Evolutionary conservation across 139 green algal species (phyloP), one percentile per base, ranked within the genome.

Genomic region (Edaphochlamys debaryana): DNA sequence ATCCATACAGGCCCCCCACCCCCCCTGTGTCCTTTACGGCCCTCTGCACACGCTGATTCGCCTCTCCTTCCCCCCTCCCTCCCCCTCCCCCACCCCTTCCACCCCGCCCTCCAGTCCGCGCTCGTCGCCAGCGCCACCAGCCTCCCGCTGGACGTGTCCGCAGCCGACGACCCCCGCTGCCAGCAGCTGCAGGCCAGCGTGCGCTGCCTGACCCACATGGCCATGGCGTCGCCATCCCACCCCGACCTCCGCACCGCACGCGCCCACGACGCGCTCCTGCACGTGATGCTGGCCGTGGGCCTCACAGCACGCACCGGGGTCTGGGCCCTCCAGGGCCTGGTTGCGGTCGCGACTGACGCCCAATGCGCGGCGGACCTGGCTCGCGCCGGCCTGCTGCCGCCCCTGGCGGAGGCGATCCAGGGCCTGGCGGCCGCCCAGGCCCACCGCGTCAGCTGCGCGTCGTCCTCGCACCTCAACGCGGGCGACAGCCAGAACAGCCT

Each of bases 251-350:
- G 42, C 42, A 29, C 40, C 11, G 75, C 75, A 3, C 75, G 75
- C 30, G 45, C 62, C 38, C 75, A 71, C n/a, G 75, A 81, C 60
- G 75, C 62, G 40, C 75, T 81, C 60, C 60, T 71, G 75, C 30
- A 42, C 15, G 75, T 81, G 60, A 60, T 81, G 29, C 75, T 81
- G 56, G 60, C 30, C 3, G 19, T 62, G 1, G 75, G 75, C 13
- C 60, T 81, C 36, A 58, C 40, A 19, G 60, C 48, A 22, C 11
- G 41, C 17, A 40, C 75, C 20, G 75, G 75, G 5, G 69, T 66
- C 60, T 73, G 22, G 5, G 38, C 5, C 22, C 25, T 4, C 20
- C 72, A 79, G 74, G 74, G 58, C 4, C 60, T 80, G 22, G 70
- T 56, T 27, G 74, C 74, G 17, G 38, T 80, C 4, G 74, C 58